phyloP scores from a whole-genome alignment of 2,329 filamentous ascomycete genomes.

The Thelonectria rubi region DNA sequence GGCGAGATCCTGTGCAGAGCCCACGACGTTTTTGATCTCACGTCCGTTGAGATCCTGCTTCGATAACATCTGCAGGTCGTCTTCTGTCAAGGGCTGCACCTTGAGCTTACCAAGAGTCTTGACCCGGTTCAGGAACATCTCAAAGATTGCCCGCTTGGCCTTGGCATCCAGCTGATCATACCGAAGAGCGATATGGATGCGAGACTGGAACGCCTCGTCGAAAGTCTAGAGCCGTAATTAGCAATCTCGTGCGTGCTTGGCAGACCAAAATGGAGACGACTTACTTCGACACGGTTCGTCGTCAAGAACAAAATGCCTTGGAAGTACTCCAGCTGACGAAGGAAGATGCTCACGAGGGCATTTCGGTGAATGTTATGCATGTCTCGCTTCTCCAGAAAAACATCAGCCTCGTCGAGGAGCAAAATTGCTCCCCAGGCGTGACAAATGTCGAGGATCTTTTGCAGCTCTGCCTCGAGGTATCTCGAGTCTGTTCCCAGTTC shows the following conservation, averaged over 20 bases:
- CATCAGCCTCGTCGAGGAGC: constrained; percentile 85
- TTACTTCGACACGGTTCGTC: constrained; percentile 80
- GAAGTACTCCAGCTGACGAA: constrained; percentile 89
- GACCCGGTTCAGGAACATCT: constrained; percentile 82
- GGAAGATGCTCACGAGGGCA: constrained; percentile 85
- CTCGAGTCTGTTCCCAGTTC: constrained; percentile 83
- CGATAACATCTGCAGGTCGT: constrained; percentile 73
- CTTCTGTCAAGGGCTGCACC: constrained; percentile 69
- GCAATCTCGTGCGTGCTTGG: not conserved
- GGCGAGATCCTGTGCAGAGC: constrained; percentile 83
- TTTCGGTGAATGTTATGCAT: constrained; percentile 87
- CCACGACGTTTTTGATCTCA: constrained; percentile 89
- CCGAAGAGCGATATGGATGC: constrained; percentile 85
- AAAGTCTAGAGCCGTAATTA: constrained; percentile 66
- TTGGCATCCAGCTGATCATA: constrained; percentile 79
- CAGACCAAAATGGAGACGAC: constrained; percentile 23
- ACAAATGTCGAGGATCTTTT: constrained; percentile 86
- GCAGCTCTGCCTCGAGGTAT: constrained; percentile 77
- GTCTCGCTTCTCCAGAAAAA: constrained; percentile 84
- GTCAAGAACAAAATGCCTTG: constrained; percentile 91
- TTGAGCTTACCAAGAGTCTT: constrained; percentile 69
- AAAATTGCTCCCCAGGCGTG: constrained; percentile 88
- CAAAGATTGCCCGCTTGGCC: constrained; percentile 83
- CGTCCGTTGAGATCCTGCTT: constrained; percentile 70
- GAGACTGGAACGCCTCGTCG: constrained; percentile 88